Conservation (phyloP, 495 filamentous ascomycete genomes). For the Neurospora discreta region DNA sequence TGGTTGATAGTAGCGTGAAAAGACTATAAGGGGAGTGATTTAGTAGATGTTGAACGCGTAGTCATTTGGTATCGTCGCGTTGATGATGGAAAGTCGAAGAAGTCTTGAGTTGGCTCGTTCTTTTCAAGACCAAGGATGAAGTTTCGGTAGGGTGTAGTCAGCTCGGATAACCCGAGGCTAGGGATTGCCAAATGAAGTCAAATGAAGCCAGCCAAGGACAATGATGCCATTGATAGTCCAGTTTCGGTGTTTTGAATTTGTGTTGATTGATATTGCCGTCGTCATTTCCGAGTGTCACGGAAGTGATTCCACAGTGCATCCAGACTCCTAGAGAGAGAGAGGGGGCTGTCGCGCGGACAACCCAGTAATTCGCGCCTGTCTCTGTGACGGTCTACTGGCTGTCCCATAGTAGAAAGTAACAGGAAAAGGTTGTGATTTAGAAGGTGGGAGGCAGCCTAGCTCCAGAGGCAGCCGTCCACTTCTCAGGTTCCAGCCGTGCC, state of each 20-base stretch:
- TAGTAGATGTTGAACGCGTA: background rate
- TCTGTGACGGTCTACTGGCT: background rate
- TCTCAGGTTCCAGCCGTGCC: background rate
- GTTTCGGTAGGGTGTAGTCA: background rate
- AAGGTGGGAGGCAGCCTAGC: background rate
- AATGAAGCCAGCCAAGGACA: too few species aligned
- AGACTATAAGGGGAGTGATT: accelerated
- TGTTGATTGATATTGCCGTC: accelerated
- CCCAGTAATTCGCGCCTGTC: background rate
- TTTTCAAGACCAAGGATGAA: background rate
- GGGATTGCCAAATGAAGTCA: too few species aligned
- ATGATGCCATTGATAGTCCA: accelerated
- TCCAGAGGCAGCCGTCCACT: background rate
- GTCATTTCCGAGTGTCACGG: background rate
- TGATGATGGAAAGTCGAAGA: background rate
- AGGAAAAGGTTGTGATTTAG: background rate
- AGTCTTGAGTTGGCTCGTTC: background rate
- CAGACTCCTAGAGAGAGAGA: background rate
- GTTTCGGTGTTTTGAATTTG: background rate
- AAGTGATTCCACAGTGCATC: background rate
- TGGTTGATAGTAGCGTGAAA: background rate
- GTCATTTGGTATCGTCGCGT: background rate
- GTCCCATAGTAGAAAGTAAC: background rate
- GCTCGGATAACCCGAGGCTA: too few species aligned
- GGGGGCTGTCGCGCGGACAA: background rate